These are phyloP conservation scores for Colletotrichum sp. DNA, from an alignment of 2,329 filamentous ascomycete genomes.

Conservation along the genomic window DNA sequence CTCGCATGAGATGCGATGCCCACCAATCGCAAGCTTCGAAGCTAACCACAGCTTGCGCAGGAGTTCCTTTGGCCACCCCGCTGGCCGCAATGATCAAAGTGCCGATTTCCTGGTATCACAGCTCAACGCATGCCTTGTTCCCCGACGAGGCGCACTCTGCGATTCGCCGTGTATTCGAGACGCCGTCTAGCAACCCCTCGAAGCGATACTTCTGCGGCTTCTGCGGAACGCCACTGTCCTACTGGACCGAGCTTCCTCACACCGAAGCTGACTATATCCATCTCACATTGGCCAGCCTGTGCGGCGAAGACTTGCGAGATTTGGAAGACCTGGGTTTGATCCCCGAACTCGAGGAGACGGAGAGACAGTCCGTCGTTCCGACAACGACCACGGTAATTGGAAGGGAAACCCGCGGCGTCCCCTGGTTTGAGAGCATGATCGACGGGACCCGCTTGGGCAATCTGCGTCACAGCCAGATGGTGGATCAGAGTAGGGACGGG, in stretches of 20 bases:
- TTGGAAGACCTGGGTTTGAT: constrained; percentile 80
- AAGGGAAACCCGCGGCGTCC: constrained; percentile 73
- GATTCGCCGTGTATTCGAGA: constrained; percentile 72
- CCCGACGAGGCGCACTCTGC: constrained; percentile 74
- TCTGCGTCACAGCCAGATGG: constrained; percentile 65
- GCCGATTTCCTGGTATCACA: constrained; percentile 81
- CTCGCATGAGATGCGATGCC: neutral
- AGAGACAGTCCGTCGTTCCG: constrained; percentile 26
- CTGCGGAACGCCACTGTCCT: constrained; percentile 85
- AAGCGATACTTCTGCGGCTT: constrained; percentile 89
- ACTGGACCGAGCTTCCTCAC: constrained; percentile 78
- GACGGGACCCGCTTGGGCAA: constrained; percentile 76
- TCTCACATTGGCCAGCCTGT: constrained; percentile 79
- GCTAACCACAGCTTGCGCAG: constrained; percentile 33
- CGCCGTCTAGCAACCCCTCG: constrained; percentile 59
- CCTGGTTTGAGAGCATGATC: constrained; percentile 87
- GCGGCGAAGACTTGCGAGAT: constrained; percentile 71
- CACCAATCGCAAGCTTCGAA: neutral
- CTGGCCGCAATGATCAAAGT: constrained; percentile 84
- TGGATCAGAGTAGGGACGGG: constrained; percentile 63
- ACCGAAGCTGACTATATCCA: constrained; percentile 80
- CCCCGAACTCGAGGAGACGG: constrained; percentile 46
- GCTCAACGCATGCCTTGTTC: constrained; percentile 75
- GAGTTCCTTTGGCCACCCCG: constrained; percentile 73
- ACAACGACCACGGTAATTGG: constrained; percentile 39